Evolutionary conservation across 164 flowering plant species (phyloP).

Genomic region (Cinnamomum chago): DNA sequence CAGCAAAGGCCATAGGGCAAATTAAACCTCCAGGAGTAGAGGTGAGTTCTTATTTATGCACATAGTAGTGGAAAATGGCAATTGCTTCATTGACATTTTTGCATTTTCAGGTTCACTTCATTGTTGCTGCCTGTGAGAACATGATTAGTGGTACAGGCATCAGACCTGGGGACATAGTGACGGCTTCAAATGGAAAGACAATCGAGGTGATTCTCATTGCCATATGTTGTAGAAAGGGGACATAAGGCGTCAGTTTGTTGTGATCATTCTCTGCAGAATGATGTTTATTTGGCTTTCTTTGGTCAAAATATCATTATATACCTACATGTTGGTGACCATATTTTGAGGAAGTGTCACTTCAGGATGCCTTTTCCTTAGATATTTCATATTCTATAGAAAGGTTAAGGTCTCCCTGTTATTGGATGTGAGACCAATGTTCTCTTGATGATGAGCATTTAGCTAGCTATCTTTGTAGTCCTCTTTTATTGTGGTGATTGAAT

Average conservation of each 20-base stretch:
- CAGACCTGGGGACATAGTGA: slow-evolving; percentile 89
- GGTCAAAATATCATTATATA: background rate
- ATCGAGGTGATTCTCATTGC: slow-evolving; percentile 55
- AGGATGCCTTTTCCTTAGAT: background rate
- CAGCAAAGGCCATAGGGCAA: slow-evolving; percentile 94
- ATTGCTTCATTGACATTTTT: background rate
- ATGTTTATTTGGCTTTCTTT: background rate
- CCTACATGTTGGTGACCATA: too few relatives aligned
- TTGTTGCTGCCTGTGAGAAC: slow-evolving; percentile 95
- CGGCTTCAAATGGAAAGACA: slow-evolving; percentile 95
- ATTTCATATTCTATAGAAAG: too few relatives aligned
- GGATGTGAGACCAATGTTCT: background rate
- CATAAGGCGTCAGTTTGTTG: background rate
- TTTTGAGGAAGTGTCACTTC: too few relatives aligned
- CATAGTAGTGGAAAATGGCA: background rate
- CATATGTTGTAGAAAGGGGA: background rate
- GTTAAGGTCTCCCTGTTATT: background rate
- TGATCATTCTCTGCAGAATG: background rate
- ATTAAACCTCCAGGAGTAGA: slow-evolving; percentile 95
- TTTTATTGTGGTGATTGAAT: background rate
- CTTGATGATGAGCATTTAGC: background rate
- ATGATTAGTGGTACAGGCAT: slow-evolving; percentile 97
- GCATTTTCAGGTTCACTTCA: slow-evolving; percentile 58
- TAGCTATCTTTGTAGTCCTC: background rate
- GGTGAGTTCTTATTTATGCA: slow-evolving; percentile 31